Base-by-base conservation (phyloP, 345 rosid species). In the Durio zibethinus region DNA sequence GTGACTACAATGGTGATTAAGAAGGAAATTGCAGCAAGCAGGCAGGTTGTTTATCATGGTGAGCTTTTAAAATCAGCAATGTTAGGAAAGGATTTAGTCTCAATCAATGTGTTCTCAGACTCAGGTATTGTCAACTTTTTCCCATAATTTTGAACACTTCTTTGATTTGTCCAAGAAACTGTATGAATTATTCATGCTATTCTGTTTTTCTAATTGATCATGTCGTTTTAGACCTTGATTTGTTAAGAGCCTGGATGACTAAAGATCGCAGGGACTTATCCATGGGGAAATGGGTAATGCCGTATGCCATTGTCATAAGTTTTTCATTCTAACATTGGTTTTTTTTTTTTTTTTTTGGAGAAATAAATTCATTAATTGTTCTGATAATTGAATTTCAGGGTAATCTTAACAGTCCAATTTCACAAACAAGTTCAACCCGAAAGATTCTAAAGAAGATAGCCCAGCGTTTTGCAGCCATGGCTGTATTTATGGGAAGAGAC, bases 361-460 rank as follows among this genome's bases (percentile, higher is more conserved):
- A 53, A 70, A 62, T 25, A 52, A 18, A 48, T 53, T 42, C 10
- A 5, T 18, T 38, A 67, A 21, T 5, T 40, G 67, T 70, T 73
- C 10, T 71, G 0, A 43, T 12, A 38, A 29, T 64, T 73, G 23
- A 72, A 64, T 57, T 76, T 43, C 80, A 80, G 77, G 21, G 64
- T 21, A 11, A 36, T 18, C 12, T 62, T 38, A n/a, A 57, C 60
- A 18, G 62, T 36, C 16, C 35, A 16, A 54, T 47, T n/a, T 64
- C 64, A 59, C 77, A 1, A 60, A 38, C 16, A 57, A 31, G 40
- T 43, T 82, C 47, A 42, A 76, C 57, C 56, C 59, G 65, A 38
- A 80, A 72, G 65, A 78, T 72, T 50, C 3, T 80, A 36, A 76
- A 73, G 76, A 80, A 52, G 31, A 54, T 72, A 23, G 68, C 45